These are phyloP conservation scores for Gossypium lobatum DNA, from an alignment of 441 rosid genomes.

Conservation along the genomic window DNA sequence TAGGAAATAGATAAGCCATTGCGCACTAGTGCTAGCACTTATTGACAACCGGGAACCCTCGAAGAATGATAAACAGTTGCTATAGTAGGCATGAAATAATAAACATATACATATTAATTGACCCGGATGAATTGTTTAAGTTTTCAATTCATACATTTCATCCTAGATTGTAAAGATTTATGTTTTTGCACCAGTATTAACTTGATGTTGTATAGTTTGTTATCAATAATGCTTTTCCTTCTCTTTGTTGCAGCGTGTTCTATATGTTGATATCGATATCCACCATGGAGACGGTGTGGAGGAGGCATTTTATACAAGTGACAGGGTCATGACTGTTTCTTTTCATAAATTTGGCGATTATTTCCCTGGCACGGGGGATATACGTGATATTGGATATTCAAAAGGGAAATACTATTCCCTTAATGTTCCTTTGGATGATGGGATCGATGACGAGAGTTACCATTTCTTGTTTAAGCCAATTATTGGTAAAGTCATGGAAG, in stretches of 20 bases:
- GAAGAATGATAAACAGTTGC: neutral
- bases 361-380: slow-evolving; percentile 71
- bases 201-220: neutral
- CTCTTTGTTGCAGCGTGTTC: slow-evolving; percentile 49
- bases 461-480: slow-evolving; percentile 66
- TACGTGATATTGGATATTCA: slow-evolving; percentile 54
- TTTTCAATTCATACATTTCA: neutral
- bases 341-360: slow-evolving; percentile 77
- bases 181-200: neutral
- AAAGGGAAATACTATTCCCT: slow-evolving; percentile 72
- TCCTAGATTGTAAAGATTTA: neutral
- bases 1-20: neutral
- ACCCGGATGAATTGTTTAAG: neutral
- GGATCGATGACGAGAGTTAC: slow-evolving; percentile 76
- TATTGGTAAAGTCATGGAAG: slow-evolving; percentile 70
- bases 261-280: slow-evolving; percentile 74
- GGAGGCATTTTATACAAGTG: slow-evolving; percentile 75
- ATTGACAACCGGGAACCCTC: neutral
- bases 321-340: slow-evolving; percentile 77
- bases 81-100: neutral
- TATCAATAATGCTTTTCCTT: neutral
- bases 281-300: slow-evolving; percentile 82
- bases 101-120: neutral
- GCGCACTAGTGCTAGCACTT: neutral
- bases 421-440: slow-evolving; percentile 75